phyloP scores from a whole-genome alignment of 192 early-diverging fungal genomes.

The Anaeromyces robustus region DNA sequence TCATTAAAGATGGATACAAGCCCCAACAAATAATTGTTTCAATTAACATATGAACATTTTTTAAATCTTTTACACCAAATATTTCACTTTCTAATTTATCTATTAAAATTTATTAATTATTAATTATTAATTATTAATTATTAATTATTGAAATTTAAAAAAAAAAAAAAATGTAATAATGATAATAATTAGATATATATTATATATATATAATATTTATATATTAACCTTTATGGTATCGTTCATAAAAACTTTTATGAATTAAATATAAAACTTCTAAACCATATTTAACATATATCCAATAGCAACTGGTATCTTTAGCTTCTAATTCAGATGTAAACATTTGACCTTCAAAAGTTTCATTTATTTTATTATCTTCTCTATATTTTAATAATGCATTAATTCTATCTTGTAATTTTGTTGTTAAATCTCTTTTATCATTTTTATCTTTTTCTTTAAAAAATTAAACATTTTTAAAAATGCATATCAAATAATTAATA shows the following conservation, averaged over 20 bases:
- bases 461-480: too few relatives aligned
- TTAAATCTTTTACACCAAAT: slow-evolving; percentile 41
- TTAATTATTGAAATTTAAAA: too few relatives aligned
- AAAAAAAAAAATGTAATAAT: too few relatives aligned
- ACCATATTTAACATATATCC: neutral
- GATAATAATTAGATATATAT: too few relatives aligned
- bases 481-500: too few relatives aligned
- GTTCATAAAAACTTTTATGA: neutral
- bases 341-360: neutral
- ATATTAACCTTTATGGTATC: neutral
- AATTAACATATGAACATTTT: slow-evolving; percentile 43
- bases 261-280: neutral
- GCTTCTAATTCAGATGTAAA: neutral
- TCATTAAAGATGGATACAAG: slow-evolving; percentile 44
- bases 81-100: neutral
- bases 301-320: neutral
- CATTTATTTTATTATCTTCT: neutral
- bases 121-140: too few relatives aligned
- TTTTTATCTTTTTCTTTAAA: neutral
- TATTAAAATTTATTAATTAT: neutral
- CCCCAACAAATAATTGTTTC: slow-evolving; percentile 52
- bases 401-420: neutral
- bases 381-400: neutral
- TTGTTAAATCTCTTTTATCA: neutral
- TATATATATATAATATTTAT: too few relatives aligned